Conservation (phyloP, 495 filamentous ascomycete genomes). For the Oidiodendron maius region DNA sequence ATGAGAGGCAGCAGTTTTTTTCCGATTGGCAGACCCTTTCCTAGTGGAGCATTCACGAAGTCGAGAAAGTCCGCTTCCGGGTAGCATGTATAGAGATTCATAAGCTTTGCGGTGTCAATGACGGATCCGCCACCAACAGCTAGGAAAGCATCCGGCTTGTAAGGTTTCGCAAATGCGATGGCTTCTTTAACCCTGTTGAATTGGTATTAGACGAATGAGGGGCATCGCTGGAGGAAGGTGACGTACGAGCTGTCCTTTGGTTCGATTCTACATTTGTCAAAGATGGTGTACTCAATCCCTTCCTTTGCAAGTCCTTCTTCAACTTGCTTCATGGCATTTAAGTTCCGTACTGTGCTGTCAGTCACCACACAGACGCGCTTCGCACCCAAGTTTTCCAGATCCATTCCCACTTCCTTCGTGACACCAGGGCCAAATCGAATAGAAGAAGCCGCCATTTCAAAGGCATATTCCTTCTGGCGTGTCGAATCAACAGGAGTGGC, state of each 20-base stretch:
- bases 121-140: slow-evolving; percentile 87
- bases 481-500: slow-evolving; percentile 68
- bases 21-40: slow-evolving; percentile 77
- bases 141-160: slow-evolving; percentile 79
- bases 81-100: slow-evolving; percentile 90
- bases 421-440: slow-evolving; percentile 90
- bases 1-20: slow-evolving; percentile 77
- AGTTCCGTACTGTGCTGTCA: slow-evolving; percentile 67
- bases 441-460: slow-evolving; percentile 92
- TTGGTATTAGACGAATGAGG: not conserved
- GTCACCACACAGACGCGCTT: slow-evolving; percentile 89
- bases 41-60: slow-evolving; percentile 94
- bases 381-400: slow-evolving; percentile 83
- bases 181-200: slow-evolving; percentile 69
- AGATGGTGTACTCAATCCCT: slow-evolving; percentile 75
- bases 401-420: slow-evolving; percentile 99
- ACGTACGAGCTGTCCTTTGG: slow-evolving; percentile 87
- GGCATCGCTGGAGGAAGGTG: too few relatives aligned
- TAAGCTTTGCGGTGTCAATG: slow-evolving; percentile 96
- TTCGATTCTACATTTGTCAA: slow-evolving; percentile 71
- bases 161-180: slow-evolving; percentile 74
- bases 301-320: slow-evolving; percentile 68
- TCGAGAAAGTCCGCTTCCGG: slow-evolving; percentile 89
- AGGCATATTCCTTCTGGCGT: slow-evolving; percentile 90
- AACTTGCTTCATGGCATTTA: slow-evolving; percentile 82